Evolutionary conservation across 768 basidiomycete genomes (phyloP), one percentile per base, ranked within the genome.

Genomic region (Termitomyces heimii): DNA sequence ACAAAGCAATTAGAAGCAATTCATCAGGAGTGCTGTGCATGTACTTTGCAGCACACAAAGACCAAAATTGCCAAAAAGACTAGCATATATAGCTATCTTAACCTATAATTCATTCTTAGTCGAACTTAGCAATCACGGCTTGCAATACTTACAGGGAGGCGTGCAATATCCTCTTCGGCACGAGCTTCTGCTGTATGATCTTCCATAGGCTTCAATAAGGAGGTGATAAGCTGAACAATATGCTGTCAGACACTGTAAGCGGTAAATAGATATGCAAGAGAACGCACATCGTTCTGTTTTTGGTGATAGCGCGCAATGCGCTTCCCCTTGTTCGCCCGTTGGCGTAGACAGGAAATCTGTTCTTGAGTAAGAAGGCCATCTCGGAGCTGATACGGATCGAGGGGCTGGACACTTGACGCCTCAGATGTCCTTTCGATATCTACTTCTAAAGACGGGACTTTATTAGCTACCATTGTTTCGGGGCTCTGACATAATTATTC

Each of bases 141-240:
- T 22, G 24, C 31, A 18, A 37, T 54, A 71, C 82, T 60, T 65
- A 91, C 91, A 20, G 87, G 78, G 47, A 91, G 63, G 20, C 89
- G 86, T 37, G 80, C 76, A 31, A 79, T 77, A 35, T 86, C 82
- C 67, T 87, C 88, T 32, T 86, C 83, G 13, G 79, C 77, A 58
- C 77, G 81, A 16, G 93, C 94, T 64, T 96, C 92, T 51, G 83
- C 81, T 0, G 92, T 92, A 65, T 94, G 90, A 34, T 88, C 85
- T 35, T 93, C 89, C 83, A 98, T 88, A 0, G 94, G 83, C 71
- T 96, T 97, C 34, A 98, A 80, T 59, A 98, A 72, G n/a, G 83
- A 81, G n/a, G 73, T 68, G 60, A 98, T 96, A 58, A 94, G 86
- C 89, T 96, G 65, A 37, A 29, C 7, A 5, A 39, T 12, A 37